A percentile compares a stretch with the other conserved stretches of the same genome.
Conservation (phyloP, 192 early-diverging fungal genomes). For the Linnemannia zychae region DNA sequence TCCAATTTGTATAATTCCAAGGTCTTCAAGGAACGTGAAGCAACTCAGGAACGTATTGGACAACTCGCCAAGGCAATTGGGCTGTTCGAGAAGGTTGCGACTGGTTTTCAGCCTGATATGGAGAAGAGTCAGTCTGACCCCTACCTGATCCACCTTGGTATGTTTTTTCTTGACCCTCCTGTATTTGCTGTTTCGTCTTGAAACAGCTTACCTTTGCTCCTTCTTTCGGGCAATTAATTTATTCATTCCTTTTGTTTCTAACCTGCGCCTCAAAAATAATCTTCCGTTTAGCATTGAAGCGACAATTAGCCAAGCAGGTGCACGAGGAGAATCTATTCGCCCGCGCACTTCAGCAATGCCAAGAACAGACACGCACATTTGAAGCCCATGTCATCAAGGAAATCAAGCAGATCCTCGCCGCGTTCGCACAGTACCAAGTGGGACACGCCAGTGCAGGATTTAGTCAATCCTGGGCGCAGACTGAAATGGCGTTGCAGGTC, state of each 20-base stretch:
- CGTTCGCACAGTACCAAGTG: constrained; percentile 23
- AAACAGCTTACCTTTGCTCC: not conserved
- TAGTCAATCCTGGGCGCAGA: constrained; percentile 31
- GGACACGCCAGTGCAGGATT: constrained; percentile 16
- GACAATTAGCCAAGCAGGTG: constrained; percentile 34
- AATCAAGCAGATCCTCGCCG: constrained; percentile 33
- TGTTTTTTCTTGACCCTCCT: constrained; percentile 18
- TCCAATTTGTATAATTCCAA: constrained; percentile 39
- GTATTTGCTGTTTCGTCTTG: not conserved
- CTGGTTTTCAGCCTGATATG: constrained; percentile 24
- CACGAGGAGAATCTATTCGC: constrained; percentile 46
- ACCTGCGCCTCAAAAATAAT: not conserved
- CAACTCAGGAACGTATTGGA: constrained; percentile 54
- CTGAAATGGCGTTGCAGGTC: constrained; percentile 42
- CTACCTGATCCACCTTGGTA: constrained; percentile 42
- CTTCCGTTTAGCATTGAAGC: constrained; percentile 11
- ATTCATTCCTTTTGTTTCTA: not conserved
- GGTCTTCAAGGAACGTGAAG: constrained; percentile 57
- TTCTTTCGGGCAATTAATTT: not conserved
- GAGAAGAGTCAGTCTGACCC: constrained; percentile 43
- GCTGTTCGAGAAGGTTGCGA: constrained; percentile 19
- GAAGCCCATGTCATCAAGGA: constrained; percentile 48
- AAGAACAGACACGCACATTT: constrained; percentile 33
- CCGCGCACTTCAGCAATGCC: constrained; percentile 30
- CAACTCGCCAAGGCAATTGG: constrained; percentile 50